Conservation (phyloP, 164 flowering plant species). For the Nelumbo lutea region DNA sequence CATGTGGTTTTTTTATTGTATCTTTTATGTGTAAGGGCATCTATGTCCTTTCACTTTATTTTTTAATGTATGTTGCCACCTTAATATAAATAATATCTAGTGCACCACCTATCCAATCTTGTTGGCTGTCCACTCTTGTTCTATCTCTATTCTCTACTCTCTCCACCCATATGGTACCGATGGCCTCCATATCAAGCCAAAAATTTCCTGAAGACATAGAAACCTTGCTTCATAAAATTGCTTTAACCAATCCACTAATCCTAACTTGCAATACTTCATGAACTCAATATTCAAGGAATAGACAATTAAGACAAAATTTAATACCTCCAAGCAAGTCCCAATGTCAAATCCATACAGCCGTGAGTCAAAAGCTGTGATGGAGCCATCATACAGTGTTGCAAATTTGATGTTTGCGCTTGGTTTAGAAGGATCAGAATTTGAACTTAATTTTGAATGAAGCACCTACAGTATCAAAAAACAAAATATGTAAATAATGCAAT, state of each 20-base stretch:
- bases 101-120: too few species aligned
- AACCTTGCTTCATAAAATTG: not conserved
- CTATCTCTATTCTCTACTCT: too few species aligned
- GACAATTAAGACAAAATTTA: not conserved
- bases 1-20: too few species aligned
- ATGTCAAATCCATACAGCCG: constrained; percentile 74
- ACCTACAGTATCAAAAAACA: constrained; percentile 40
- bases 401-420: constrained; percentile 37
- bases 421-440: constrained; percentile 17
- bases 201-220: not conserved
- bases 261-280: not conserved
- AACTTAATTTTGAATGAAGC: constrained; percentile 64
- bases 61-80: too few species aligned
- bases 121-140: too few species aligned
- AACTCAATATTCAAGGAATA: not conserved
- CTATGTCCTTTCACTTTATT: too few species aligned
- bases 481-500: not conserved
- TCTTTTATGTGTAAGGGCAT: too few species aligned
- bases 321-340: constrained; percentile 95
- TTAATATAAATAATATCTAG: too few species aligned
- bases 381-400: constrained; percentile 71
- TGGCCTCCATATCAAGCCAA: too few species aligned
- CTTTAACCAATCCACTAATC: not conserved
- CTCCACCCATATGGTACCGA: too few species aligned
- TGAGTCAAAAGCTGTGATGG: constrained; percentile 69